Evolutionary conservation across 2,329 filamentous ascomycete species (phyloP), one percentile per base, ranked within the genome.

Genomic region (Fusarium drepaniforme): DNA sequence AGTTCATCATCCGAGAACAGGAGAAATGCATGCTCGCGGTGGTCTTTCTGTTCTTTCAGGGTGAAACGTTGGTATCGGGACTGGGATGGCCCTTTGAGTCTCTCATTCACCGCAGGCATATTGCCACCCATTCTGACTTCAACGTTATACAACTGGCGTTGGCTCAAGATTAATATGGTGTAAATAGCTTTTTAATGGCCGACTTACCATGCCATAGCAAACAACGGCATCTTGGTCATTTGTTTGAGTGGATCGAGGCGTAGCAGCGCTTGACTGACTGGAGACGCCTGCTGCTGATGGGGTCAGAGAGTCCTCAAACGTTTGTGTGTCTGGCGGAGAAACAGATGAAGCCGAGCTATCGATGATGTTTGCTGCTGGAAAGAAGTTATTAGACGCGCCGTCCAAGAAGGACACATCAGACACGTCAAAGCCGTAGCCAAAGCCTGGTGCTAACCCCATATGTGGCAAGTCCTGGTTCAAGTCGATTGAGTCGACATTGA

Each of bases 101-200:
- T 30, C 5, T 13, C 35, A 3, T 58, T 23, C 1, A 72, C 40
- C 0, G 38, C 58, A 2, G 16, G 4, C 67, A 70, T 70, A 7
- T 67, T 64, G 2, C 70, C 70, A 18, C 62, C 25, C 38, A 72
- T 59, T 5, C 70, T 72, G 16, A 72, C 67, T 16, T 63, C 60
- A 11, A 63, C 40, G 5, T 63, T 63, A 11, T 46, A 46, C 6
- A 35, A 7, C 33, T 35, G 33, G 33, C 1, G 33, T 35, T 35
- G 33, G 2, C 1, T 15, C 6, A 35, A 35, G 33, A 15, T 35
- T 15, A 35, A 2, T 35, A 35, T 35, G 33, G 5, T 35, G 12
- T 0, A 35, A 15, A 35, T 35, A 15, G 33, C 12, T 15, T 35
- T 15, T 23, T 11, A 12, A 15, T 0, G 18, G 21, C 3, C 2